Evolutionary conservation across 2,329 filamentous ascomycete genomes (phyloP).

Genomic region (Pseudocercospora crystallina): DNA sequence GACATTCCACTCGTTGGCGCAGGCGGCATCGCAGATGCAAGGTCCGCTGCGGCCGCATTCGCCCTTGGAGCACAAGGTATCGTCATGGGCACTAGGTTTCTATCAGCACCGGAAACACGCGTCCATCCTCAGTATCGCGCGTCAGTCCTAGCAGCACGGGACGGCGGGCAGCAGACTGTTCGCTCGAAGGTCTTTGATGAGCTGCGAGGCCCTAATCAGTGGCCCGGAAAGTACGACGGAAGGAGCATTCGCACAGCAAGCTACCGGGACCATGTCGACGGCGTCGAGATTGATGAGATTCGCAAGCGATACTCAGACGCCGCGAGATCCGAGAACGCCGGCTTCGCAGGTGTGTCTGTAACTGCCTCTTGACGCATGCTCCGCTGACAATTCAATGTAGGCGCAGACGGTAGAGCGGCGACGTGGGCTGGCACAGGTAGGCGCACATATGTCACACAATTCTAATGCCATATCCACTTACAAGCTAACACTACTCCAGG

Average conservation of each 20-base stretch:
- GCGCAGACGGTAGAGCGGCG: constrained; percentile 54
- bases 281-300: constrained; percentile 44
- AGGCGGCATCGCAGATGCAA: constrained; percentile 55
- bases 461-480: not conserved
- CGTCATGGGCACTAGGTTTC: constrained; percentile 64
- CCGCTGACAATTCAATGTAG: too few species aligned
- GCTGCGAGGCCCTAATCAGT: constrained; percentile 56
- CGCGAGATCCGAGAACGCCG: constrained; percentile 47
- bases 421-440: constrained; percentile 53
- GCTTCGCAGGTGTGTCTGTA: constrained; percentile 42
- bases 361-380: too few species aligned
- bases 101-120: constrained; percentile 48
- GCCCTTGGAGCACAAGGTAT: constrained; percentile 54
- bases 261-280: constrained; percentile 42
- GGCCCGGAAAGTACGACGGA: constrained; percentile 59
- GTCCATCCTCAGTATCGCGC: constrained; percentile 44
- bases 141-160: constrained; percentile 46
- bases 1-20: constrained; percentile 57
- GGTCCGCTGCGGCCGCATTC: constrained; percentile 56
- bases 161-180: constrained; percentile 54
- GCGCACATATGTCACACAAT: not conserved
- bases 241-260: constrained; percentile 58
- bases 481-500: constrained; percentile 30
- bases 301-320: constrained; percentile 48
- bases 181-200: constrained; percentile 54